These are phyloP conservation scores for Colletotrichum orchidophilum DNA, from an alignment of 2,329 filamentous ascomycete species.

Conservation along the genomic window DNA sequence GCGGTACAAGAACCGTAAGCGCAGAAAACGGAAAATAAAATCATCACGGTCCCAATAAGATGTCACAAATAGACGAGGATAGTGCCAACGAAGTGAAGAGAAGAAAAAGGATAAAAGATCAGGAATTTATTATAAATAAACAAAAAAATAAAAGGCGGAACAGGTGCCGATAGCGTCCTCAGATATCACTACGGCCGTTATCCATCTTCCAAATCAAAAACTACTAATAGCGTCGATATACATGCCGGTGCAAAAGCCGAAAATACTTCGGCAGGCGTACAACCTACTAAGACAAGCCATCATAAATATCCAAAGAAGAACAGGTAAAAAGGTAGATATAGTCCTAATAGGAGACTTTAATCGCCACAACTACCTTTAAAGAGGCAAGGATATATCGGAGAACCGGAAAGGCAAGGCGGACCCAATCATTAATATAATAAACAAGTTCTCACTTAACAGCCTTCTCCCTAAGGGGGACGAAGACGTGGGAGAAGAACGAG, in stretches of 20 bases:
- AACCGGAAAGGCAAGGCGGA: conserved; percentile 46
- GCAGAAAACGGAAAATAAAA: conserved; percentile 23
- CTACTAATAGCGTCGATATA: background rate
- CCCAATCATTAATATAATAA: conserved; percentile 47
- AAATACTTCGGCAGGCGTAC: background rate
- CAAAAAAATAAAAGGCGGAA: background rate
- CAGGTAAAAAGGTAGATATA: background rate
- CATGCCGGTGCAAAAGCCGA: background rate
- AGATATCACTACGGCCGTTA: background rate
- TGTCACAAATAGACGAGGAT: conserved; percentile 34
- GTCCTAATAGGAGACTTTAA: conserved; percentile 36
- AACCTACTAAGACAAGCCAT: background rate
- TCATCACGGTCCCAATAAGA: conserved; percentile 34
- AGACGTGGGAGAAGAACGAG: conserved; percentile 42
- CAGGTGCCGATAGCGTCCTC: background rate
- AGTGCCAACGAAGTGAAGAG: background rate
- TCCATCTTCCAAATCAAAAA: background rate
- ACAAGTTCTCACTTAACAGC: conserved; percentile 42
- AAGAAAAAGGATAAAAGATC: conserved; percentile 18
- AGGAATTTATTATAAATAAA: background rate
- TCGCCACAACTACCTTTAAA: conserved; percentile 35
- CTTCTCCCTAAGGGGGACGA: conserved; percentile 45
- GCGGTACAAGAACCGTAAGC: conserved; percentile 34
- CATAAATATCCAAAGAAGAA: too few species aligned
- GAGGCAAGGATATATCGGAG: conserved; percentile 32